Conservation (phyloP, 2,329 filamentous ascomycete species). For the Ophiostoma sp. region DNA sequence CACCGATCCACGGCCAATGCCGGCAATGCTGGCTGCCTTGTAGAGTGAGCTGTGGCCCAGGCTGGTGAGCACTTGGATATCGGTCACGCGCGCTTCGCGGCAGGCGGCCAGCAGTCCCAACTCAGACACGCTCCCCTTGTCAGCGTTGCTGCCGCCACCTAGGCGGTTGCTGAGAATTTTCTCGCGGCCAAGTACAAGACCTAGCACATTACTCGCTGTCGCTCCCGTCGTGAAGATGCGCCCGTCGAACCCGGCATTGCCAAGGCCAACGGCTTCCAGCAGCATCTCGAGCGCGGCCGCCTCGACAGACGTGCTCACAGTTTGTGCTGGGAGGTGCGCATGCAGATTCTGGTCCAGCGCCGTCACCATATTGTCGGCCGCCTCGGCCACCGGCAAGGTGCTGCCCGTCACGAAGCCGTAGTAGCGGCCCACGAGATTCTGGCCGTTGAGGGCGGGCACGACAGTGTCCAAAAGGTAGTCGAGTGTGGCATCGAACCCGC, state of each 20-base stretch:
- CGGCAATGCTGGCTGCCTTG: slow-evolving; percentile 78
- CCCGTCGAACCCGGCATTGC: slow-evolving; percentile 52
- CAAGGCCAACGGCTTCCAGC: slow-evolving; percentile 58
- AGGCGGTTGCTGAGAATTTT: slow-evolving; percentile 41
- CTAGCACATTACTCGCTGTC: slow-evolving; percentile 77
- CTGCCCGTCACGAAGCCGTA: slow-evolving; percentile 89
- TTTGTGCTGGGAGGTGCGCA: slow-evolving; percentile 74
- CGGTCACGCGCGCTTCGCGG: slow-evolving; percentile 54
- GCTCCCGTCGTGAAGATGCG: slow-evolving; percentile 55
- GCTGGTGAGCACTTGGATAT: slow-evolving; percentile 73
- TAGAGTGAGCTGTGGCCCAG: slow-evolving; percentile 76
- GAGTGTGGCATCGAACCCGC: slow-evolving; percentile 35
- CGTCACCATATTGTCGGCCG: slow-evolving; percentile 80
- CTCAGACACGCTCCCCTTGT: slow-evolving; percentile 51
- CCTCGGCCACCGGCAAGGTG: slow-evolving; percentile 68
- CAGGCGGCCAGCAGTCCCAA: slow-evolving; percentile 65
- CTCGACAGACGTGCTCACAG: slow-evolving; percentile 71
- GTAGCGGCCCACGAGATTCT: slow-evolving; percentile 63
- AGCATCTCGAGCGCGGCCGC: slow-evolving; percentile 65
- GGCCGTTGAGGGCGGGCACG: slow-evolving; percentile 59
- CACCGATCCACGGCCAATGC: slow-evolving; percentile 66
- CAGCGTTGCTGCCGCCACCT: neutral
- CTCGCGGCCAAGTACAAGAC: slow-evolving; percentile 63
- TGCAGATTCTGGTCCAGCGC: slow-evolving; percentile 77
- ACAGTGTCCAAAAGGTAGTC: slow-evolving; percentile 44